Evolutionary conservation across 305 asterid species (phyloP), one percentile per base, ranked within the genome.

Genomic region (Solanum hybrid): DNA sequence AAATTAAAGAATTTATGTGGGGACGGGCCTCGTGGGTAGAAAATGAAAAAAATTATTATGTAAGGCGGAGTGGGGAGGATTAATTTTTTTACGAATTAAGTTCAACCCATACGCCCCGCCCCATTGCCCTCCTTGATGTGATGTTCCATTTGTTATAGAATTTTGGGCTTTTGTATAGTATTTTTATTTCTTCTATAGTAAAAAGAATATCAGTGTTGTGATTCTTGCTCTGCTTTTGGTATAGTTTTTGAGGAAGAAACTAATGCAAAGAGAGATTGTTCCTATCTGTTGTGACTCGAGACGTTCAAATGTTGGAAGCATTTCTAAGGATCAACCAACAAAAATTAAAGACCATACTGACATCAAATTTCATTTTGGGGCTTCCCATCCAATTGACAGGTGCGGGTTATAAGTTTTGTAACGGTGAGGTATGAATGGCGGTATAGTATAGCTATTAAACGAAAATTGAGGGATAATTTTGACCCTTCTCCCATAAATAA

Each of bases 11-110:
- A 35, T 35, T 35, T 35, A 35, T 35, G 36, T 0, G 36, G 36
- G 36, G 60, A 46, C 7, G 20, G 1, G 60, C 2, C 3, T 46
- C 3, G 3, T 1, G 0, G 1, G 0, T 46, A 46, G 60, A 46
- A 46, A 13, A 46, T 46, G 60, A 14, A 46, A 46, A 46, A 46
- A 14, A 14, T 0, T 5, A 46, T 46, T 5, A 46, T 46, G 64
- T 3, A 46, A 46, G 8, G 3, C 22, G 1, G 64, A 14, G 22
- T 0, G 0, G 22, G 1, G 8, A 46, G 8, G 2, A 46, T 46
- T 46, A 2, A 14, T 0, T 46, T 46, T 46, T 46, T 46, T 42
- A 7, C 22, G 22, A 46, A 46, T 46, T 46, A 46, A 46, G 1
- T 1, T 46, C 22, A 46, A 46, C 7, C 6, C 60, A 46, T 14